Conservation (phyloP, 495 filamentous ascomycete species). For the Xylaria scruposa region DNA sequence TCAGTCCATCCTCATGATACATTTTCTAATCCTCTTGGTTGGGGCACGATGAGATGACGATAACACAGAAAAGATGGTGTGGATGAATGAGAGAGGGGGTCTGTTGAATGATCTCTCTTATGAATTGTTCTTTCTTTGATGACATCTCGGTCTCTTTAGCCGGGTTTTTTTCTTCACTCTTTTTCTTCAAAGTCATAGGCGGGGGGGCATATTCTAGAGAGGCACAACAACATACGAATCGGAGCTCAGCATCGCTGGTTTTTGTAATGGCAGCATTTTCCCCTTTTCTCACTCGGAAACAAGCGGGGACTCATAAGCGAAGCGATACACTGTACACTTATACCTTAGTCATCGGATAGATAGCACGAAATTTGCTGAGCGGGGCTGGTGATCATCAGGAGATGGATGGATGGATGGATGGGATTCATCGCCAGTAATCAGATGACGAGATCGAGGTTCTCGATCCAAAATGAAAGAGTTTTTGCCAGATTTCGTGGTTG, state of each 20-base stretch:
- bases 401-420: background rate
- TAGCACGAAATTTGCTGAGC: slow-evolving; percentile 29
- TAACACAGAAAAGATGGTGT: slow-evolving; percentile 7
- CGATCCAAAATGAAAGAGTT: background rate
- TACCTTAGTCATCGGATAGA: slow-evolving; percentile 34
- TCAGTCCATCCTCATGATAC: slow-evolving; percentile 14
- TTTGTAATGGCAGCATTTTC: slow-evolving; percentile 15
- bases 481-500: slow-evolving; percentile 1
- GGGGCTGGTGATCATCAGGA: slow-evolving; percentile 5
- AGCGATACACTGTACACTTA: slow-evolving; percentile 24
- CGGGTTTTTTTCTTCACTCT: background rate
- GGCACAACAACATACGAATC: slow-evolving; percentile 10
- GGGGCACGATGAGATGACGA: slow-evolving; percentile 23
- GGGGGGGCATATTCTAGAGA: slow-evolving; percentile 6
- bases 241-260: slow-evolving; percentile 19
- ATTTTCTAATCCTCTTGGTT: slow-evolving; percentile 22
- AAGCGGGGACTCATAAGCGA: slow-evolving; percentile 11
- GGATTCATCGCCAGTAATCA: background rate
- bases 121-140: background rate
- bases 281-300: background rate
- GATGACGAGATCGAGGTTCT: background rate
- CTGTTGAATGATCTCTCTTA: background rate
- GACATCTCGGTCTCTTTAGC: background rate
- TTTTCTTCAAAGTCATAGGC: background rate
- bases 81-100: slow-evolving; percentile 1